Base-by-base conservation (phyloP, 208 protist species). In the Tetramitus jugosus region DNA sequence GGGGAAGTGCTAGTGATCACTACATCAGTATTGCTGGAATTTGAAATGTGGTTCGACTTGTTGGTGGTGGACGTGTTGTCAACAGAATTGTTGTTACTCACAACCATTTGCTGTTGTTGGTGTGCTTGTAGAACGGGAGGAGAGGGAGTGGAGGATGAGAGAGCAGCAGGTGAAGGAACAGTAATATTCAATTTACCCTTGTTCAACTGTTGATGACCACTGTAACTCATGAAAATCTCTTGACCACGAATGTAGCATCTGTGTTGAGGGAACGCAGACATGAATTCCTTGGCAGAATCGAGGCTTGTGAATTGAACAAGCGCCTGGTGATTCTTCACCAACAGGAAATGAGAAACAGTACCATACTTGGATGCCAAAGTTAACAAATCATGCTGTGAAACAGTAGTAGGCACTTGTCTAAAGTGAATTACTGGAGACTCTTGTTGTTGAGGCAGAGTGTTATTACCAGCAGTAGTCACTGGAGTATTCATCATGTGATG, bases 261-360 rank as follows among this genome's bases (percentile, higher is more conserved):
- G 26, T 46, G 20, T 71, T 43, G 39, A n/a, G n/a, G n/a, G n/a
- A n/a, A n/a, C n/a, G n/a, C n/a, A n/a, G n/a, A n/a, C 26, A 71
- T 71, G 14, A 71, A 71, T 37, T 49, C 8, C 7, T 49, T 71
- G 20, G 65, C 35, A 37, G 10, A 17, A 49, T 42, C 39, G 20
- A 71, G n/a, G 7, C 49, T 14, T 20, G 65, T 14, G 20, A 49
- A 71, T 49, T 71, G 65, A 49, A 71, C 65, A 4, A 71, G 35
- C 35, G 39, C 65, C 33, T 71, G 65, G 8, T 37, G 10, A 49
- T 71, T 71, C 39, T 71, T 71, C 35, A 71, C 43, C 26, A 71
- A n/a, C 31, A 71, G 35, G 10, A 71, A 49, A n/a, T 71, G 26
- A 4, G 65, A 49, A n/a, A 71, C 39, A 35, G 35, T 46, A 49